Conservation (phyloP, 768 basidiomycete species). For the Pleurotus djamor region DNA sequence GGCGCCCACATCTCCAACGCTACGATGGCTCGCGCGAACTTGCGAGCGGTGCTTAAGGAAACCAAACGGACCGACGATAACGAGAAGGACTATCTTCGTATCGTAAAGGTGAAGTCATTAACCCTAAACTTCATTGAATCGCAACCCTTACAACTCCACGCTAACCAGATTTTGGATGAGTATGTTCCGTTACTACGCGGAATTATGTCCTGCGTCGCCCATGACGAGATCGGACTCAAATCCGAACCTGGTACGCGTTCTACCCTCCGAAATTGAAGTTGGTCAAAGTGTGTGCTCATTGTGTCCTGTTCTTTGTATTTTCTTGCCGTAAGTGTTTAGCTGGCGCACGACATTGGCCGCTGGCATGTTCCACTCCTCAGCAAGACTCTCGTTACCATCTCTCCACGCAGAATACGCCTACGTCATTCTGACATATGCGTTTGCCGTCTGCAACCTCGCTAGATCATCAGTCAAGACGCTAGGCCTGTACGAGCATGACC, state of each 20-base stretch:
- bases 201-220: slow-evolving; percentile 66
- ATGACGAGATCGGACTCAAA: slow-evolving; percentile 67
- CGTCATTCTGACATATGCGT: slow-evolving; percentile 80
- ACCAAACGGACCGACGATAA: slow-evolving; percentile 64
- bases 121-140: background rate
- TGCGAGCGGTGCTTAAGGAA: slow-evolving; percentile 80
- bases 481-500: slow-evolving; percentile 78
- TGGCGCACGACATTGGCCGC: slow-evolving; percentile 89
- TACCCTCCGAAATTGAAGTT: background rate
- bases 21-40: slow-evolving; percentile 76
- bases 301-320: background rate
- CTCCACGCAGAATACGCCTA: slow-evolving; percentile 82
- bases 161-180: slow-evolving; percentile 74
- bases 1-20: slow-evolving; percentile 63
- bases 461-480: slow-evolving; percentile 67
- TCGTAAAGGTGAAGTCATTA: slow-evolving; percentile 71
- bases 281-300: background rate
- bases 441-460: slow-evolving; percentile 83
- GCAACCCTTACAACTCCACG: background rate
- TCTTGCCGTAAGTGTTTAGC: slow-evolving; percentile 62
- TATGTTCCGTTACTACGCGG: slow-evolving; percentile 84
- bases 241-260: slow-evolving; percentile 69
- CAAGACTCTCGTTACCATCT: slow-evolving; percentile 61
- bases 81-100: slow-evolving; percentile 79
- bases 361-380: slow-evolving; percentile 63